Evolutionary conservation across 2,329 filamentous ascomycete genomes (phyloP).

Genomic region (Trichoderma sp.): DNA sequence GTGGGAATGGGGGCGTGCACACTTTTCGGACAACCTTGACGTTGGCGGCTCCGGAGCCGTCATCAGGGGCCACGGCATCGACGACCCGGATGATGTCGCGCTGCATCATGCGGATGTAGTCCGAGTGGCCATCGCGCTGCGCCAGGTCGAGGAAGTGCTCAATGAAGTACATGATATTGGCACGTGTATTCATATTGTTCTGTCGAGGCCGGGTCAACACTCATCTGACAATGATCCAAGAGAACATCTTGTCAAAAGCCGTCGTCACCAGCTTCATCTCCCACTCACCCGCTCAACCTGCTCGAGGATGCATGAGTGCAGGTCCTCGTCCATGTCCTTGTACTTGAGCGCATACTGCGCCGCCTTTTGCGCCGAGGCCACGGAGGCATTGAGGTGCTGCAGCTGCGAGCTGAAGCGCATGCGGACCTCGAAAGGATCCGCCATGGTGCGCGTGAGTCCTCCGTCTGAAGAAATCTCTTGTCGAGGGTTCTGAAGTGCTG

Average conservation of each 20-base stretch:
- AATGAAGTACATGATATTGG: conserved; percentile 99
- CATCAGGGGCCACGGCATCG: conserved; percentile 84
- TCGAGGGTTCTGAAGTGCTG: conserved; percentile 18
- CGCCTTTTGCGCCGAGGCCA: conserved; percentile 86
- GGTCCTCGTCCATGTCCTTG: conserved; percentile 91
- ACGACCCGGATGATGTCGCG: conserved; percentile 89
- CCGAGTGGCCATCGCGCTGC: conserved; percentile 70
- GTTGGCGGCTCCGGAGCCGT: conserved; percentile 87
- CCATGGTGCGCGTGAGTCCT: conserved; percentile 44
- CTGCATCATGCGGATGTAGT: conserved; percentile 93
- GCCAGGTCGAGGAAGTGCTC: conserved; percentile 91
- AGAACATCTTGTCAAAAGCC: background rate
- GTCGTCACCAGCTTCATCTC: background rate
- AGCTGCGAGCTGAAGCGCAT: conserved; percentile 94
- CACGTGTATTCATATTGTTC: conserved; percentile 94
- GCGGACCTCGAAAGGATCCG: conserved; percentile 95
- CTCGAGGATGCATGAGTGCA: conserved; percentile 96
- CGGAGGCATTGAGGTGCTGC: conserved; percentile 86
- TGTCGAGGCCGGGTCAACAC: conserved; percentile 38
- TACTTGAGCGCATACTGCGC: conserved; percentile 94
- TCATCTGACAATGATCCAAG: background rate
- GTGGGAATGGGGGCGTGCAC: conserved; percentile 31
- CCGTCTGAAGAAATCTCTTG: background rate
- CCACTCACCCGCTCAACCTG: conserved; percentile 75
- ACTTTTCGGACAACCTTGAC: conserved; percentile 86